Base-by-base conservation (phyloP, 2,329 filamentous ascomycete genomes). In the Claviceps pusilla region DNA sequence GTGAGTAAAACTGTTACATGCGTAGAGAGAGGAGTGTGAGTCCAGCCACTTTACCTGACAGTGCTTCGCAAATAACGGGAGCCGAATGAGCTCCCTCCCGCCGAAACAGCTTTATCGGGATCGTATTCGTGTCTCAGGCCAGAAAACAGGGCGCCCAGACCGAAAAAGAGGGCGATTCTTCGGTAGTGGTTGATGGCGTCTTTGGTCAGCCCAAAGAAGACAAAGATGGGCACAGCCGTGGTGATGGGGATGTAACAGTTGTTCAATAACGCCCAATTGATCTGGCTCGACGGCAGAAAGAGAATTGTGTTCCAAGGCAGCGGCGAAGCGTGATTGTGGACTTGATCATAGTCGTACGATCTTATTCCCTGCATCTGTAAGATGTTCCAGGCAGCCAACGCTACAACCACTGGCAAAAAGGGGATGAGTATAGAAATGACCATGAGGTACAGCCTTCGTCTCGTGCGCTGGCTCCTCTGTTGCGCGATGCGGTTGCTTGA, bases 131-230 rank as follows among this genome's bases (percentile, higher is more conserved):
- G 56, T 7, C 64, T 57, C 5, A 77, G 66, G 4, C 57, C 57
- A 0, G 75, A 72, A 56, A 75, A 77, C 19, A 74, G 16, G 31
- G 57, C 65, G 35, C 71, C 74, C 1, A 78, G 60, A 0, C 76
- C 73, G 31, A 74, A 3, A 7, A 56, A 57, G 6, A 77, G 60
- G 6, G 74, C 59, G 6, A 62, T 59, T 1, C 57, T 52, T 24
- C 76, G 69, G 62, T 80, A 80, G 52, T 67, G 67, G 55, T 76
- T 76, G 56, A 73, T 66, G 11, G 76, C 75, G 35, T 80, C 77
- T 31, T 69, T 70, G n/a, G 75, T 78, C 55, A 72, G 72, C 48
- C 79, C 78, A 54, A 81, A 82, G 64, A 78, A 79, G 35, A 72
- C 46, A 46, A 80, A 75, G 50, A 80, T 69, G 49, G 73, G 69